These are phyloP conservation scores for Caryopteris hybrid DNA, from an alignment of 305 asterid genomes.

Conservation along the genomic window DNA sequence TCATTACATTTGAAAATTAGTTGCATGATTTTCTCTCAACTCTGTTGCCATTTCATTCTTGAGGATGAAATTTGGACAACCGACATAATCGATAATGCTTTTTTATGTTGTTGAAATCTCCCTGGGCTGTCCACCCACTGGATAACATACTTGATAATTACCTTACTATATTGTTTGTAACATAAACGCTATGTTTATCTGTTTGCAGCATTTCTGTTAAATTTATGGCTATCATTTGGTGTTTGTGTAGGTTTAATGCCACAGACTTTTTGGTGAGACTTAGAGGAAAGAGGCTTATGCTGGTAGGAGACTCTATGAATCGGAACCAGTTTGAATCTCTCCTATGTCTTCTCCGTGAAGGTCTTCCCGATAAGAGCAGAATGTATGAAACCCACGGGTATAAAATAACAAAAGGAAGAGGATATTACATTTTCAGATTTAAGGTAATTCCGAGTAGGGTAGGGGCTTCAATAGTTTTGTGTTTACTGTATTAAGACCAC, in stretches of 20 bases:
- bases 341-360: constrained; percentile 79
- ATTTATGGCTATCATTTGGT: neutral
- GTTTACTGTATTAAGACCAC: neutral
- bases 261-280: constrained; percentile 86
- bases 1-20: neutral
- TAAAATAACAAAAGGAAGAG: constrained; percentile 90
- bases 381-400: constrained; percentile 83
- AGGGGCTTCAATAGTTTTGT: neutral
- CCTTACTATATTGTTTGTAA: too few species aligned
- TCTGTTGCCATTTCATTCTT: neutral
- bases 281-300: constrained; percentile 83
- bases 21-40: neutral
- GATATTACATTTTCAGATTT: constrained; percentile 77
- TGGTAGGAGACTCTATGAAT: constrained; percentile 97
- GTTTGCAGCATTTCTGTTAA: neutral
- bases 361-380: constrained; percentile 63
- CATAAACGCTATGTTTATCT: neutral
- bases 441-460: constrained; percentile 56
- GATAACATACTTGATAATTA: too few species aligned
- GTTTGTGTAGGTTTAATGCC: constrained; percentile 64
- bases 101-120: neutral
- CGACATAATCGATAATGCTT: neutral
- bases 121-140: neutral
- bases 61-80: neutral
- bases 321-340: constrained; percentile 96